Percentiles rank a stretch among this genome's conserved stretches.
Evolutionary conservation across 2,329 filamentous ascomycete genomes (phyloP).

Genomic region (Daldinia eschscholtzii): DNA sequence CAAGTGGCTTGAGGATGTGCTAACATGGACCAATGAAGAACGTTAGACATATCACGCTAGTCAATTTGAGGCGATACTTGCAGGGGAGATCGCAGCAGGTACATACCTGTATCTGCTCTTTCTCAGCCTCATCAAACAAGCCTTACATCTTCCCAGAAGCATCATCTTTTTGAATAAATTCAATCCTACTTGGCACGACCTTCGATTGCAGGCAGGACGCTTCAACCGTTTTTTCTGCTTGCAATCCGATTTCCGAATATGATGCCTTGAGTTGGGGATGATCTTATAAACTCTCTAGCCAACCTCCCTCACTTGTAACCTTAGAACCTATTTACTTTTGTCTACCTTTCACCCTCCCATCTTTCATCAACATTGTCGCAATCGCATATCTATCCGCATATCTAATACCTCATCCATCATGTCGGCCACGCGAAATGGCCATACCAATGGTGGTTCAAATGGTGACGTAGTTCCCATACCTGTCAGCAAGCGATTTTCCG

Average conservation of each 20-base stretch:
- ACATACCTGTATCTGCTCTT: conserved; percentile 4
- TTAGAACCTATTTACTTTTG: conserved; percentile 10
- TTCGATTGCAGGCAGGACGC: conserved; percentile 13
- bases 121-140: conserved; percentile 41
- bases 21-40: not conserved
- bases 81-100: conserved; percentile 5
- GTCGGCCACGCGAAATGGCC: conserved; percentile 60
- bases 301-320: not conserved
- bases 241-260: conserved; percentile 13
- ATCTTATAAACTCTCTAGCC: conserved; percentile 24
- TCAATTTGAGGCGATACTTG: conserved; percentile 9
- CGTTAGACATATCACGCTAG: not conserved
- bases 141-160: conserved; percentile 27
- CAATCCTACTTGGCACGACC: conserved; percentile 9
- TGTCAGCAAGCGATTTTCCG: conserved; percentile 70
- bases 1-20: not conserved
- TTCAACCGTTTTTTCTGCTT: not conserved
- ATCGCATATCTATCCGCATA: not conserved
- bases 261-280: conserved; percentile 35
- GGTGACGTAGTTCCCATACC: conserved; percentile 54
- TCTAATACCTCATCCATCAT: conserved; percentile 50
- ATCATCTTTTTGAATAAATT: conserved; percentile 12
- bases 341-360: not conserved
- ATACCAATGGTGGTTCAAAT: conserved; percentile 59
- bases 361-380: conserved; percentile 1